These are phyloP conservation scores for Zanthoxylum bungeanum DNA, from an alignment of 345 rosid genomes.

Conservation along the genomic window DNA sequence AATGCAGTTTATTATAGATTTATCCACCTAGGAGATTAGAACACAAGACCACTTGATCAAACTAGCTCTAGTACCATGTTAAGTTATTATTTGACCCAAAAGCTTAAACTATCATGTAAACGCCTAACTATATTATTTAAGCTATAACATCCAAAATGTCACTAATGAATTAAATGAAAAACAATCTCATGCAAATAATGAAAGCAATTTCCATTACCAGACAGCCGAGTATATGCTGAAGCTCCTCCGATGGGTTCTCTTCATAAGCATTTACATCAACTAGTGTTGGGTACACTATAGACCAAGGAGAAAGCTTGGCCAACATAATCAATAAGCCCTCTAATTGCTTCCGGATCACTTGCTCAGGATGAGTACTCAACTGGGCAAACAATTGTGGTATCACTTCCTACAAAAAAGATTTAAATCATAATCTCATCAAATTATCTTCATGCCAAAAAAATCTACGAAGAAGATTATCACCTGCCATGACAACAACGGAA, in stretches of 20 bases:
- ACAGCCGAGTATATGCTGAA: slow-evolving; percentile 67
- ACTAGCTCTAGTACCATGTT: not conserved
- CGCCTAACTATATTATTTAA: not conserved
- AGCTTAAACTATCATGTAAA: not conserved
- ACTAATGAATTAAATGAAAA: not conserved
- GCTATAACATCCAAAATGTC: not conserved
- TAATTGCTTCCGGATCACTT: slow-evolving; percentile 73
- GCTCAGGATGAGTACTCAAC: slow-evolving; percentile 85
- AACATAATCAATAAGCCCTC: slow-evolving; percentile 75
- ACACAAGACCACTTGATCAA: not conserved
- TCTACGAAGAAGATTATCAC: slow-evolving; percentile 30
- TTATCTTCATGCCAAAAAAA: slow-evolving; percentile 3
- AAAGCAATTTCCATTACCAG: slow-evolving; percentile 52
- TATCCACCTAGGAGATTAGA: not conserved
- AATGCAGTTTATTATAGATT: not conserved
- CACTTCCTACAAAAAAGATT: slow-evolving; percentile 52
- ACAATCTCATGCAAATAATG: not conserved
- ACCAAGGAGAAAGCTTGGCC: slow-evolving; percentile 85
- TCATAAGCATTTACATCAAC: slow-evolving; percentile 79
- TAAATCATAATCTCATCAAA: slow-evolving; percentile 6
- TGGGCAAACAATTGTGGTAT: slow-evolving; percentile 91
- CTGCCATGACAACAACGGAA: slow-evolving; percentile 94
- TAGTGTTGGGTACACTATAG: slow-evolving; percentile 81
- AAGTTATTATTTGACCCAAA: not conserved
- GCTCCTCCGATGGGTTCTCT: slow-evolving; percentile 73